Conservation (phyloP, 163 green algal genomes). For the Picocystis sp. region DNA sequence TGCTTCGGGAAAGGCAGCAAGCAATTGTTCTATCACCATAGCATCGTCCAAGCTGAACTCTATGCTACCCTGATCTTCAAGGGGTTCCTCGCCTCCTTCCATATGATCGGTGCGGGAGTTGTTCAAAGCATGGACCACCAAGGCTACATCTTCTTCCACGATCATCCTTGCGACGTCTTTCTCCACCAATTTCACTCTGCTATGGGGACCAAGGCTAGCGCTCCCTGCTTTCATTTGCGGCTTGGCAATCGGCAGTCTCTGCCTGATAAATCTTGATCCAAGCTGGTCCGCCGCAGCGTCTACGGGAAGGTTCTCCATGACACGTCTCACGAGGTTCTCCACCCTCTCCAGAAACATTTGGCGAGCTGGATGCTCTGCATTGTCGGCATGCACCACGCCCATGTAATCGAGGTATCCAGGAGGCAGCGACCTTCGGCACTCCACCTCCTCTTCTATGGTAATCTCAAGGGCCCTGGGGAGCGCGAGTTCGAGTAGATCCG, state of each 20-base stretch:
- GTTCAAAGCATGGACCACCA: slow-evolving; percentile 21
- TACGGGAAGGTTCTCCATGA: slow-evolving; percentile 22
- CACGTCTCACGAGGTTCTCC: neutral
- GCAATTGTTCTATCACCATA: too few relatives aligned
- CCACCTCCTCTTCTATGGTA: slow-evolving; percentile 14
- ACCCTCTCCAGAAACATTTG: slow-evolving; percentile 7
- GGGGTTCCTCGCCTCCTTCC: too few relatives aligned
- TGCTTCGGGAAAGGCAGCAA: too few relatives aligned
- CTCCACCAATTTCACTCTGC: slow-evolving; percentile 11
- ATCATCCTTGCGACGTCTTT: slow-evolving; percentile 24
- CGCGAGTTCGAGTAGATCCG: slow-evolving; percentile 30
- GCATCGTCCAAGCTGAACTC: too few relatives aligned
- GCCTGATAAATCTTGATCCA: slow-evolving; percentile 22
- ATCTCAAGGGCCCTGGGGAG: slow-evolving; percentile 20
- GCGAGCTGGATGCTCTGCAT: neutral
- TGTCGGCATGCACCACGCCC: slow-evolving; percentile 17
- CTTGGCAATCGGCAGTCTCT: slow-evolving; percentile 24
- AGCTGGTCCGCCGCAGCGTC: slow-evolving; percentile 30
- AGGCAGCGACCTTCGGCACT: slow-evolving; percentile 20
- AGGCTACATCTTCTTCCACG: slow-evolving; percentile 20
- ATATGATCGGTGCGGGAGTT: too few relatives aligned
- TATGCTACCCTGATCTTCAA: too few relatives aligned
- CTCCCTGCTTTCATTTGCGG: slow-evolving; percentile 1
- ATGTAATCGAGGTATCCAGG: slow-evolving; percentile 17
- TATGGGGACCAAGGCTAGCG: neutral